These are phyloP conservation scores for Blastomyces emzantsi DNA, from an alignment of 2,329 filamentous ascomycete genomes.

Conservation along the genomic window DNA sequence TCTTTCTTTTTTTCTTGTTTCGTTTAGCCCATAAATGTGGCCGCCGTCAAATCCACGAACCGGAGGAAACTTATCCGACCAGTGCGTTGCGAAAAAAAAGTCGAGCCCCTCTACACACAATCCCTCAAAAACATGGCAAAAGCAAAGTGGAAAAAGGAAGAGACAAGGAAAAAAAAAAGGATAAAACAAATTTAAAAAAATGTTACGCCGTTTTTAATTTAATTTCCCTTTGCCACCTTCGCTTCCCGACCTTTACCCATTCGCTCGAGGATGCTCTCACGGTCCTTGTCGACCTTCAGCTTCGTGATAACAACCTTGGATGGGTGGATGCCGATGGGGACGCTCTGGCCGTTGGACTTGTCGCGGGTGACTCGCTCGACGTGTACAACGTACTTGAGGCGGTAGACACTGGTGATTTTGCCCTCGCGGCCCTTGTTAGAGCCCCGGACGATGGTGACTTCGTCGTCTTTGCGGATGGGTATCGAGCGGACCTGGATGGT, in stretches of 20 bases:
- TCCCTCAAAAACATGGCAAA: neutral
- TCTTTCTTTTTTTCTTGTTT: too few species aligned
- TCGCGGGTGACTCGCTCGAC: conserved; percentile 93
- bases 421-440: conserved; percentile 96
- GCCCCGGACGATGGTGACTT: conserved; percentile 86
- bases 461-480: conserved; percentile 95
- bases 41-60: neutral
- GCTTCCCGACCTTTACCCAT: conserved; percentile 41
- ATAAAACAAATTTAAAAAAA: conserved; percentile 32
- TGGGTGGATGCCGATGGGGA: conserved; percentile 87
- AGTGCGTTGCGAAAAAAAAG: neutral
- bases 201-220: conserved; percentile 32
- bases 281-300: conserved; percentile 70
- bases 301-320: conserved; percentile 98
- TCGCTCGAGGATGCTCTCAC: conserved; percentile 42
- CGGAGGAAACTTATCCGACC: neutral
- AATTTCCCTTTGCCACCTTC: conserved; percentile 54
- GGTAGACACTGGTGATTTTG: conserved; percentile 97
- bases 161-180: conserved; percentile 4
- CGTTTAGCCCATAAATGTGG: neutral
- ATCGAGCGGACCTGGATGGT: conserved; percentile 71
- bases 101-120: neutral
- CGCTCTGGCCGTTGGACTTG: conserved; percentile 94
- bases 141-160: conserved; percentile 3
- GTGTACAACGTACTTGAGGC: conserved; percentile 96